Percentiles rank a stretch among this genome's conserved stretches.
Conservation (phyloP, 352 stramenopile species). For the Globisporangium irregulare region DNA sequence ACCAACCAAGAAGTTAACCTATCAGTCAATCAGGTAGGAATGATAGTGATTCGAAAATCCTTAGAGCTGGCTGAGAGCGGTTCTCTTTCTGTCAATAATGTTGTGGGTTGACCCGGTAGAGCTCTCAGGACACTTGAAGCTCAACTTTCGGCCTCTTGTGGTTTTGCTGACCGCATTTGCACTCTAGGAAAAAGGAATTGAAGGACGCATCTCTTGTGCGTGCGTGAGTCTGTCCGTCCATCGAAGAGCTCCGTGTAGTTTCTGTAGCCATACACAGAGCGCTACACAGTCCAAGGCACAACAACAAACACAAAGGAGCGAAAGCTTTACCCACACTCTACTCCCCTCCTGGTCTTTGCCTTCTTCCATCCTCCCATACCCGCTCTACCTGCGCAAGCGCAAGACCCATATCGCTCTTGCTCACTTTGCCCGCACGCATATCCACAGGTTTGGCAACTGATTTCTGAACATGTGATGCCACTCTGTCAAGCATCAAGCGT, state of each 20-base stretch:
- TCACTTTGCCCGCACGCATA: not conserved
- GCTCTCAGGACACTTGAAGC: not conserved
- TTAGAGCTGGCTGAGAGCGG: not conserved
- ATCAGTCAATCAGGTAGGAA: constrained; percentile 1
- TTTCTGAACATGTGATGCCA: constrained; percentile 8
- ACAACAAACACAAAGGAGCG: not conserved
- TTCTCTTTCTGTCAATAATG: not conserved
- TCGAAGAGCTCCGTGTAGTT: not conserved
- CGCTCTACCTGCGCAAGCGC: not conserved
- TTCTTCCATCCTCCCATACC: not conserved
- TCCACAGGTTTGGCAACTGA: constrained; percentile 4
- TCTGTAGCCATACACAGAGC: not conserved
- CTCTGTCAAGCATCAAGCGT: not conserved
- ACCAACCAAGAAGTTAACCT: constrained; percentile 6
- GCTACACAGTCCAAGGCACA: not conserved
- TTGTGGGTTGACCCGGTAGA: not conserved
- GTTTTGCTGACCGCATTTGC: not conserved
- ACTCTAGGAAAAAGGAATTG: not conserved
- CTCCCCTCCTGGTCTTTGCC: not conserved
- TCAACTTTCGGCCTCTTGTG: not conserved
- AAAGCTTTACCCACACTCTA: not conserved
- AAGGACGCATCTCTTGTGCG: not conserved
- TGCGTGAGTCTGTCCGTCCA: not conserved
- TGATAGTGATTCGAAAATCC: constrained; percentile 4
- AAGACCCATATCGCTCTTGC: not conserved